Evolutionary conservation across 257 asterid species (phyloP), one percentile per base, ranked within the genome.

Genomic region (Datura wrightii): DNA sequence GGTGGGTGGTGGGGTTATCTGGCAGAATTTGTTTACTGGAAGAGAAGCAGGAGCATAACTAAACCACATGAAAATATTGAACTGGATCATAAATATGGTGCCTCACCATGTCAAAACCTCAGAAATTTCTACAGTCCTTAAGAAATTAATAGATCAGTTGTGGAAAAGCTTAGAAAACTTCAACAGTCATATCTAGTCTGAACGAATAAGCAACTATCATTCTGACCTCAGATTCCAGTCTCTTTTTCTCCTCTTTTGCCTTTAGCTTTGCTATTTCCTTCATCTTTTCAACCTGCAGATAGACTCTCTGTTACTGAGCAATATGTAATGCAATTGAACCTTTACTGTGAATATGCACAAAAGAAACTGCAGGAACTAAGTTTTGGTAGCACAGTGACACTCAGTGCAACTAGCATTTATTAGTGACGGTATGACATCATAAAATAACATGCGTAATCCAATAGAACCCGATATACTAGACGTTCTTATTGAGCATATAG

Each of bases 221-320:
- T 70, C 93, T 89, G 87, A 96, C 99, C 98, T 94, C 98, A 9
- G 97, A 91, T 85, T 90, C 96, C 83, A 94, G 87, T 83, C 86
- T 90, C 89, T 55, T 92, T 89, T 88, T 95, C 89, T 93, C 99
- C 86, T 95, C 97, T 90, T 90, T 94, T 52, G 90, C 98, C 90
- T 95, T 95, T 34, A 88, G 86, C 92, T 91, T 94, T 87, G 98
- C 98, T 85, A 95, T 93, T 86, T 92, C 94, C 87, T 95, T 95
- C 97, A 94, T 90, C 90, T 94, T 93, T 71, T 92, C 98, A 52
- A 97, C 98, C 98, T 92, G 92, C 89, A 86, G 78, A 84, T 82
- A 62, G 72, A 83, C 41, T 63, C 41, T 16, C 82, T 39, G 81
- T 80, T 34, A 78, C 81, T 85, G 83, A 83, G 84, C 76, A 84